A percentile compares a stretch with the other conserved stretches of the same genome.
These are phyloP conservation scores for Tricholoma sp. DNA, from an alignment of 768 basidiomycete species.

Conservation along the genomic window DNA sequence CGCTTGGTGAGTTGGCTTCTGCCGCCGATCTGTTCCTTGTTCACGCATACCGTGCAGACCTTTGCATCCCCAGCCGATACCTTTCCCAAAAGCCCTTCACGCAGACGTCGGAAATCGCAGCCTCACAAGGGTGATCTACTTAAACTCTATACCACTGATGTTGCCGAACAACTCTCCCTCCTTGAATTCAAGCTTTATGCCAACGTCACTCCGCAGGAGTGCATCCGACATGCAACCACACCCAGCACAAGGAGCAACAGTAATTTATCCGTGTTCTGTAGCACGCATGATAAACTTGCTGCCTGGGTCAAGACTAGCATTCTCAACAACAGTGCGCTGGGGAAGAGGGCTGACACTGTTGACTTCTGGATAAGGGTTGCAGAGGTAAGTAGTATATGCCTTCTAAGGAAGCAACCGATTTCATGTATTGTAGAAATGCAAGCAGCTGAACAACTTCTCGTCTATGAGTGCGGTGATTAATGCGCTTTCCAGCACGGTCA, in stretches of 20 bases:
- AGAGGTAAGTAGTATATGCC: conserved; percentile 45
- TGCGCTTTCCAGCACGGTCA: conserved; percentile 54
- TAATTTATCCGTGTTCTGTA: conserved; percentile 49
- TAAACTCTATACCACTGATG: conserved; percentile 57
- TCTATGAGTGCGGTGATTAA: conserved; percentile 64
- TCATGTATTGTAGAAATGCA: conserved; percentile 51
- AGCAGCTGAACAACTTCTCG: conserved; percentile 55
- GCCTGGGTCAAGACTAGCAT: conserved; percentile 66
- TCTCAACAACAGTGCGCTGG: conserved; percentile 43
- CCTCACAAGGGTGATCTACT: conserved; percentile 55
- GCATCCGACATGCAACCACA: conserved; percentile 54
- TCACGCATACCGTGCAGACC: conserved; percentile 28
- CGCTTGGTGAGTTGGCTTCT: conserved; percentile 40
- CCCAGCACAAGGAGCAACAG: conserved; percentile 29
- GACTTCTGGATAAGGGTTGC: conserved; percentile 78
- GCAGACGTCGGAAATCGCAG: conserved; percentile 41
- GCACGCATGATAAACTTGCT: conserved; percentile 56
- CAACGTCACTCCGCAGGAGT: conserved; percentile 69
- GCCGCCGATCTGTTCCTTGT: conserved; percentile 1
- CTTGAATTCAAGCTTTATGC: conserved; percentile 66
- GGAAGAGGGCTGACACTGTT: conserved; percentile 51
- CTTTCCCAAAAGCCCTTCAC: conserved; percentile 20
- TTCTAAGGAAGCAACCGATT: conserved; percentile 3
- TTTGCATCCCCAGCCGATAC: conserved; percentile 29
- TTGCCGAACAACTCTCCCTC: conserved; percentile 81